These are phyloP conservation scores for Gypsophila paniculata DNA, from an alignment of 179 eudicot genomes.

Conservation along the genomic window DNA sequence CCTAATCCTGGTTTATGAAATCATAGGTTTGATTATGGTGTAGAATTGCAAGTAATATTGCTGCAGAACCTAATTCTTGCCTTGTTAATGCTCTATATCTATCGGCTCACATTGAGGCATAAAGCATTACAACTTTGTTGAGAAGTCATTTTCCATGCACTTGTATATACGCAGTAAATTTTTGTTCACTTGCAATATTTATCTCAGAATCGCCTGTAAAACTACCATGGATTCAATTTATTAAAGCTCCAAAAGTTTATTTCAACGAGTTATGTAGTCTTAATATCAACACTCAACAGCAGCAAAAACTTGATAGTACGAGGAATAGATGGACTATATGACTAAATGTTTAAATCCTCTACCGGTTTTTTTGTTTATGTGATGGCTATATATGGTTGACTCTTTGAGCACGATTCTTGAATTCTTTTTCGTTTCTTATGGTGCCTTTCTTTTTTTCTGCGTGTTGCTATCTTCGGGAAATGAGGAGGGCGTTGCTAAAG, in stretches of 20 bases:
- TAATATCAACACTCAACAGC: neutral
- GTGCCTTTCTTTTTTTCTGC: neutral
- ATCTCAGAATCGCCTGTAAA: neutral
- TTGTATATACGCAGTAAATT: neutral
- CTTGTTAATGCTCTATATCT: neutral
- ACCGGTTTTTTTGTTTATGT: no score
- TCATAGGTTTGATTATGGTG: neutral
- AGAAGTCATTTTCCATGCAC: neutral
- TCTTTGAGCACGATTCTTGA: neutral
- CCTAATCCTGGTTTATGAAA: neutral
- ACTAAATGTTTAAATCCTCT: no score
- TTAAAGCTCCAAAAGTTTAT: neutral
- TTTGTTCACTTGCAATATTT: no score
- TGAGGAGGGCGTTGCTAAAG: neutral
- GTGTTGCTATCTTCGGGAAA: neutral
- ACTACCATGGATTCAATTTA: neutral
- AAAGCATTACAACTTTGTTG: neutral
- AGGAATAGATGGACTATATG: neutral
- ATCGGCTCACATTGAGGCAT: neutral
- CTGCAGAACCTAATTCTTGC: neutral
- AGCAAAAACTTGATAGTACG: neutral
- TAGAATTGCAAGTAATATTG: neutral
- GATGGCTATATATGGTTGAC: neutral
- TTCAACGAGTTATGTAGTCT: neutral
- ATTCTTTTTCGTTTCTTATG: neutral